These are phyloP conservation scores for Yarrowia porcina DNA, from an alignment of 805 yeast genomes.

Conservation along the genomic window DNA sequence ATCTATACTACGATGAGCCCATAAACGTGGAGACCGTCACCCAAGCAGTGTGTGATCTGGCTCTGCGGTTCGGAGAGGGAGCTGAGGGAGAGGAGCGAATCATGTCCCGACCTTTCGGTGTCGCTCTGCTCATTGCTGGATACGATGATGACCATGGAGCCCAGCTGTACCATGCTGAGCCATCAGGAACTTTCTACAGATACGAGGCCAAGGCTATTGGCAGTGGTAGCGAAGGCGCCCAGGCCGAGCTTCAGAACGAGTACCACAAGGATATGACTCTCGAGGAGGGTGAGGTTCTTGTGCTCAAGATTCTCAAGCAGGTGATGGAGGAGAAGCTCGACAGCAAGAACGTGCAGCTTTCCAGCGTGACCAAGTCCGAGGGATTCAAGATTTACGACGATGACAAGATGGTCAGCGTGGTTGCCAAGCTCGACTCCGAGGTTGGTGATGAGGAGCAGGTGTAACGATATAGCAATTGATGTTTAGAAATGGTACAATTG, in stretches of 20 bases:
- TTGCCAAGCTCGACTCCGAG: conserved; percentile 50
- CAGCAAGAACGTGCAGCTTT: conserved; percentile 90
- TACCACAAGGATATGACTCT: conserved; percentile 85
- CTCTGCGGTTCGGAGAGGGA: conserved; percentile 95
- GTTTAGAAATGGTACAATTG: not conserved
- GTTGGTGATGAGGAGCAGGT: conserved; percentile 23
- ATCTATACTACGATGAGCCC: conserved; percentile 85
- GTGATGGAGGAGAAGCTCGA: conserved; percentile 99
- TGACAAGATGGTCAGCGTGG: conserved; percentile 76
- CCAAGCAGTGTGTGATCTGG: conserved; percentile 95
- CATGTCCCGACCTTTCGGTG: conserved; percentile 99
- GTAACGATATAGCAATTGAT: conserved; percentile 9
- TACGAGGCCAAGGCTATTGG: conserved; percentile 99
- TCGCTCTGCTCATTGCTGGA: conserved; percentile 93
- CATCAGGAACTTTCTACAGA: conserved; percentile 95
- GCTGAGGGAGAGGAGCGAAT: conserved; percentile 91
- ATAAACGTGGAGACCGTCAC: conserved; percentile 91
- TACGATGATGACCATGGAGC: conserved; percentile 87
- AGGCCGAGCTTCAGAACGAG: conserved; percentile 93
- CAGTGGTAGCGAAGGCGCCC: conserved; percentile 98
- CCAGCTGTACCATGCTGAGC: conserved; percentile 96
- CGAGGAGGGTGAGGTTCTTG: conserved; percentile 86
- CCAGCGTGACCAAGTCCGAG: conserved; percentile 79
- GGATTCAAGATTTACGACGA: conserved; percentile 87
- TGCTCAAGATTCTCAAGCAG: conserved; percentile 86